A percentile compares a stretch with the other conserved stretches of the same genome.
Evolutionary conservation across 257 asterid genomes (phyloP).

Genomic region (Echites panduratus): DNA sequence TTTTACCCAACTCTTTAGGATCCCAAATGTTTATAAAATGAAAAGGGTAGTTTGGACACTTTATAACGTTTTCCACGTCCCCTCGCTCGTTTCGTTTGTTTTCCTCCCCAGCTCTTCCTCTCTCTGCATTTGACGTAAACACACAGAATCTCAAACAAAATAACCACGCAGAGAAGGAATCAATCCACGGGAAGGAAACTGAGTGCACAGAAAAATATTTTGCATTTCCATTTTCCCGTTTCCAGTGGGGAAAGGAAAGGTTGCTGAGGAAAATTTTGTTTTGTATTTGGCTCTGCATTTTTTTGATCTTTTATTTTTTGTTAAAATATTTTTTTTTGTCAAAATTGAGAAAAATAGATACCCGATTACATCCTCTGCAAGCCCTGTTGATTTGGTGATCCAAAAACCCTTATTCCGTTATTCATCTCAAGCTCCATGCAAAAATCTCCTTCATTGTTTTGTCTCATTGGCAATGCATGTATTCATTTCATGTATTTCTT

Average conservation of each 20-base stretch:
- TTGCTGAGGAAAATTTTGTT: slow-evolving; percentile 13
- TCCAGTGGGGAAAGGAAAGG: slow-evolving; percentile 4
- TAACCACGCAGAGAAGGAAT: background rate
- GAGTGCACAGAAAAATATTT: background rate
- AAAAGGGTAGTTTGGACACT: background rate
- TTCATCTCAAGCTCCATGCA: slow-evolving; percentile 4
- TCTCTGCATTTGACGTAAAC: slow-evolving; percentile 5
- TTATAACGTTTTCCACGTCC: background rate
- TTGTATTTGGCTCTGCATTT: background rate
- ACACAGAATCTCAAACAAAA: background rate
- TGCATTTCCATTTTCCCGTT: slow-evolving; percentile 8
- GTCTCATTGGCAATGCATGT: background rate
- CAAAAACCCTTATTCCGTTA: slow-evolving; percentile 4
- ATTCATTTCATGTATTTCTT: background rate
- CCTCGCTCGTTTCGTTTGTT: too few species aligned
- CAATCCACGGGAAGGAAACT: background rate
- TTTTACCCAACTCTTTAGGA: too few species aligned
- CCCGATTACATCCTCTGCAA: slow-evolving; percentile 6
- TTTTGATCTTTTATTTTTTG: background rate
- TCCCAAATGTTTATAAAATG: too few species aligned
- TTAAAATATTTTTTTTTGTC: background rate
- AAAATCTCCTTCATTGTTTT: background rate
- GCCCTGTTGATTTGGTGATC: background rate
- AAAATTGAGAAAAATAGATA: background rate
- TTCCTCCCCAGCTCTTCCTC: background rate